Percentiles rank a stretch among this genome's conserved stretches.
These are phyloP conservation scores for Gracilariopsis chorda DNA, from an alignment of 23 red algal genomes.

Conservation along the genomic window DNA sequence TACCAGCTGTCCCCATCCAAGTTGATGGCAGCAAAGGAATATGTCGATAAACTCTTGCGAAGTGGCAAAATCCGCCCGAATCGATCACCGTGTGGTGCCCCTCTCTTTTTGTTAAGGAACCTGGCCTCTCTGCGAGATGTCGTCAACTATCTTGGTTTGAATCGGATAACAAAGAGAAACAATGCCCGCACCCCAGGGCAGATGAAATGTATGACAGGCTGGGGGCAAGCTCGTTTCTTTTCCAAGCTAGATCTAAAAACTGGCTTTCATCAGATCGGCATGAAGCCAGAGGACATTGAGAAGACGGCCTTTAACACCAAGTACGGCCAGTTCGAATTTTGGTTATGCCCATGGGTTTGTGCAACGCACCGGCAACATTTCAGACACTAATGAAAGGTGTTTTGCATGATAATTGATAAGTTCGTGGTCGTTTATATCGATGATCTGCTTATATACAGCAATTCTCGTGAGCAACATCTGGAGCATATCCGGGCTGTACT, in stretches of 20 bases:
- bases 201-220: background rate
- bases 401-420: background rate
- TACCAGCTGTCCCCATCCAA: background rate
- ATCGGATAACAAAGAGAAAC: background rate
- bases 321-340: conserved; percentile 12
- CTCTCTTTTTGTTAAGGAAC: background rate
- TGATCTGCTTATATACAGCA: background rate
- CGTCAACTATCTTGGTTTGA: background rate
- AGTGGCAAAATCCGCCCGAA: background rate
- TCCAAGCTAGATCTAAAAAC: background rate
- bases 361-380: conserved; percentile 20
- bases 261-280: background rate
- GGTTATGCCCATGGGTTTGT: background rate
- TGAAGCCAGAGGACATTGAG: background rate
- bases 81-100: background rate
- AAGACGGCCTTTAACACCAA: background rate
- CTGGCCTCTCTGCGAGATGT: background rate
- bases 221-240: background rate
- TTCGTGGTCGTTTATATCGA: background rate
- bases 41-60: background rate
- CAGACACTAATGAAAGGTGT: conserved; percentile 6
- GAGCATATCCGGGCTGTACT: background rate
- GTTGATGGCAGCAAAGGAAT: background rate
- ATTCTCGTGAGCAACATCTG: background rate
- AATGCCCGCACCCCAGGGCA: background rate